Percentiles rank a stretch among this genome's conserved stretches.
phyloP scores from a whole-genome alignment of 345 rosid species.

The Euphorbia lathyris region DNA sequence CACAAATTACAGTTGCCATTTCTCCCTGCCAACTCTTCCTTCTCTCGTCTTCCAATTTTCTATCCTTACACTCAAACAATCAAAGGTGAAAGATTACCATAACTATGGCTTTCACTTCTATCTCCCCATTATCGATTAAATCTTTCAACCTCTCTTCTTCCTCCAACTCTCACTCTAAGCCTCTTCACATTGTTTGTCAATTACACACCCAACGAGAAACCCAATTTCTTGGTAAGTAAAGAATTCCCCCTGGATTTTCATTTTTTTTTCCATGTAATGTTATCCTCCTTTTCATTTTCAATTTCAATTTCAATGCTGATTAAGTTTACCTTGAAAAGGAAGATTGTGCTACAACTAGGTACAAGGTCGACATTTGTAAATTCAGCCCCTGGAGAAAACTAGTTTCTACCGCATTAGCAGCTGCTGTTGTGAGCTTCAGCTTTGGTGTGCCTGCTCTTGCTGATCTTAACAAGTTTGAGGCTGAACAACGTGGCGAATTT shows the following conservation, averaged over 20 bases:
- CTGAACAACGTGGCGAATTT: constrained; percentile 79
- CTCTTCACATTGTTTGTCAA: constrained; percentile 25
- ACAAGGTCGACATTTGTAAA: constrained; percentile 22
- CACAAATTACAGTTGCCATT: too few relatives aligned
- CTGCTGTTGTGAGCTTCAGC: constrained; percentile 51
- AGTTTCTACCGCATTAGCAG: constrained; percentile 64
- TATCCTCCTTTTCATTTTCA: neutral
- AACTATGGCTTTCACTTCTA: constrained; percentile 38
- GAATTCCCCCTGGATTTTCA: too few relatives aligned
- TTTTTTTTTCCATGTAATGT: neutral
- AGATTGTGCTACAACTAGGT: constrained; percentile 33
- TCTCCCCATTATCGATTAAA: constrained; percentile 32
- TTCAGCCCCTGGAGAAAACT: constrained; percentile 47
- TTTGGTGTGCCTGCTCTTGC: constrained; percentile 59
- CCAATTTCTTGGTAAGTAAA: constrained; percentile 21
- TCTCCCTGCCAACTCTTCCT: too few relatives aligned
- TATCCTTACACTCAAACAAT: neutral
- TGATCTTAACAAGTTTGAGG: constrained; percentile 85
- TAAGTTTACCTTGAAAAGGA: constrained; percentile 41
- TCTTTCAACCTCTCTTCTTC: constrained; percentile 18
- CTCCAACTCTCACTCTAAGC: constrained; percentile 24
- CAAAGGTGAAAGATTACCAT: neutral
- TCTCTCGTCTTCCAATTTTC: neutral
- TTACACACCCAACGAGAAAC: constrained; percentile 18
- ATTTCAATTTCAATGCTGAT: constrained; percentile 16